Conservation (phyloP, 192 early-diverging fungal species). For the Chytriomyces sp. region DNA sequence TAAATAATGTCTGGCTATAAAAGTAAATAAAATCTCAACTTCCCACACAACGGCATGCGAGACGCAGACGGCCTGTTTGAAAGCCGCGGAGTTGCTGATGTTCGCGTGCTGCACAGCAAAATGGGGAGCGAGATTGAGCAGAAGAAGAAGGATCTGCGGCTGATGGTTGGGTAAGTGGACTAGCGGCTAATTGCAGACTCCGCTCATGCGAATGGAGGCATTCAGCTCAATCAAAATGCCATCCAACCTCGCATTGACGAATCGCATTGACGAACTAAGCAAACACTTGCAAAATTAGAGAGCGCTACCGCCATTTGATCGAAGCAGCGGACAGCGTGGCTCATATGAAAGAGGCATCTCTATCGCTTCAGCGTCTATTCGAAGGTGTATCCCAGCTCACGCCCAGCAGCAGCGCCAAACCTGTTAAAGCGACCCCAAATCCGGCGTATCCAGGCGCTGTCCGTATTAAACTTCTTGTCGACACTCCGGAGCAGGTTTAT, state of each 20-base stretch:
- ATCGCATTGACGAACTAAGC: not conserved
- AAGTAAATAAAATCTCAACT: no score
- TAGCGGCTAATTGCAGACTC: not conserved
- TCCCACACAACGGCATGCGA: not conserved
- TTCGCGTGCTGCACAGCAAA: slow-evolving; percentile 41
- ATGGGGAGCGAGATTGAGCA: slow-evolving; percentile 71
- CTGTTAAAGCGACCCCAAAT: not conserved
- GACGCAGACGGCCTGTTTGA: slow-evolving; percentile 56
- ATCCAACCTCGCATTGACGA: no score
- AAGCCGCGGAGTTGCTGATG: slow-evolving; percentile 50
- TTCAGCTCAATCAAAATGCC: no score
- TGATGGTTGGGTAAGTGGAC: slow-evolving; percentile 81
- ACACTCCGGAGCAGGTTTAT: slow-evolving; percentile 84
- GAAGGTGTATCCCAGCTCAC: slow-evolving; percentile 49
- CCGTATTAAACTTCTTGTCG: slow-evolving; percentile 81
- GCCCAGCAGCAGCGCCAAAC: slow-evolving; percentile 59
- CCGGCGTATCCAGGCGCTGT: slow-evolving; percentile 62
- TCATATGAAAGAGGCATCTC: slow-evolving; percentile 67
- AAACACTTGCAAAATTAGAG: slow-evolving; percentile 51
- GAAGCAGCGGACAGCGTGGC: slow-evolving; percentile 81
- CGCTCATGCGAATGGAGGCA: no score
- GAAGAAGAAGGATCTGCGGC: slow-evolving; percentile 79
- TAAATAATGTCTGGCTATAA: no score
- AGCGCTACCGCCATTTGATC: slow-evolving; percentile 85
- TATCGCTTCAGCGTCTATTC: slow-evolving; percentile 61